Evolutionary conservation across 768 basidiomycete species (phyloP).

Genomic region (Phylloporus rhodoxanthus): DNA sequence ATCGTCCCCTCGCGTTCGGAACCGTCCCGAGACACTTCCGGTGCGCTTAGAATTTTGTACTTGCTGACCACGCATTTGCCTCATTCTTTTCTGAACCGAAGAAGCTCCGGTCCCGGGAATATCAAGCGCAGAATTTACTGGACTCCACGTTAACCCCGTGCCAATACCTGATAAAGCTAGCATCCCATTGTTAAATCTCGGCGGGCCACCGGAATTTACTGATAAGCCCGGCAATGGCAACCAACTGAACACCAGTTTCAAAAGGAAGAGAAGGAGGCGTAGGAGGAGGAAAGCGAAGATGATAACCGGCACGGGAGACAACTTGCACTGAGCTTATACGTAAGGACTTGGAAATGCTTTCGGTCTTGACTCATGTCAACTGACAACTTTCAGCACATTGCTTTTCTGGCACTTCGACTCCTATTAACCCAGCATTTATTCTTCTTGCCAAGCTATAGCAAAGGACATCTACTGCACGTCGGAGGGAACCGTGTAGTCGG

Average conservation of each 20-base stretch:
- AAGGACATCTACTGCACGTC: not conserved
- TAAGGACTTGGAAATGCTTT: slow-evolving; percentile 1
- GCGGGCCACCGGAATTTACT: slow-evolving; percentile 37
- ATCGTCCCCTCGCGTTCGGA: not conserved
- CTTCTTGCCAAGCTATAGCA: not conserved
- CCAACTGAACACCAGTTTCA: slow-evolving; percentile 29
- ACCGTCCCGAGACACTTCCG: slow-evolving; percentile 9
- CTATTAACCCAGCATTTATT: not conserved
- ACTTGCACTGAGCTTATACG: slow-evolving; percentile 12
- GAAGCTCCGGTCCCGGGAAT: slow-evolving; percentile 16
- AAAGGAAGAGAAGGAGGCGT: slow-evolving; percentile 50
- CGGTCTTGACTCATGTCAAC: not conserved
- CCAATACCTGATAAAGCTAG: slow-evolving; percentile 14
- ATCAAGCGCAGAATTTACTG: slow-evolving; percentile 1
- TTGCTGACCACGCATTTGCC: slow-evolving; percentile 6
- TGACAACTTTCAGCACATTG: slow-evolving; percentile 3
- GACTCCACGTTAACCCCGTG: slow-evolving; percentile 2
- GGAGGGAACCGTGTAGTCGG: not conserved
- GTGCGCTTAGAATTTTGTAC: slow-evolving; percentile 12
- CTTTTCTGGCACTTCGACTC: not conserved
- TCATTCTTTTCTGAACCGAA: slow-evolving; percentile 10
- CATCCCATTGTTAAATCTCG: slow-evolving; percentile 50
- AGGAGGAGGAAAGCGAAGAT: slow-evolving; percentile 47
- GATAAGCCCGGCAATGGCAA: slow-evolving; percentile 12
- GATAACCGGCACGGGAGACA: slow-evolving; percentile 18